These are phyloP conservation scores for Pseudogymnoascus sp. DNA, from an alignment of 2,329 filamentous ascomycete genomes.

Conservation along the genomic window DNA sequence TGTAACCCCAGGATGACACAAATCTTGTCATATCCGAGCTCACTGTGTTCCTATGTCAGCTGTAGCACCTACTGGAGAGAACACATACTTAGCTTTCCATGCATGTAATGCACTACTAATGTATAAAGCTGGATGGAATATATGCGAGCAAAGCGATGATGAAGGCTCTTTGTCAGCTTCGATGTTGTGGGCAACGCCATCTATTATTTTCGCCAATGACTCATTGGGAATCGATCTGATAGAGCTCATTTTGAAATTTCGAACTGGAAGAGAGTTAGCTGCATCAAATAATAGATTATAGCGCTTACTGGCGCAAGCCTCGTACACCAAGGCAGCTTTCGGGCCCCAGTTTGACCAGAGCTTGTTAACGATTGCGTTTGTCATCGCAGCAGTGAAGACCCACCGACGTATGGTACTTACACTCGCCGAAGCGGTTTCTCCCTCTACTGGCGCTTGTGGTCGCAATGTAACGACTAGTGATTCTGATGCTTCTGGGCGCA, in stretches of 20 bases:
- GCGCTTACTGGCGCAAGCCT: neutral
- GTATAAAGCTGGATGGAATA: neutral
- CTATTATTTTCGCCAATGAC: neutral
- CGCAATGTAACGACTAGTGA: too few relatives aligned
- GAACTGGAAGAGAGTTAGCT: neutral
- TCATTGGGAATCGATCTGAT: neutral
- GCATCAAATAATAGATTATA: neutral
- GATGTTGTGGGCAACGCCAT: neutral
- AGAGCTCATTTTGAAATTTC: neutral
- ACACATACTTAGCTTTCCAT: neutral
- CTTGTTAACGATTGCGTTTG: neutral
- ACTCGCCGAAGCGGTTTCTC: too few relatives aligned
- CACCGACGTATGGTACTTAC: neutral
- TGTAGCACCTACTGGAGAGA: too few relatives aligned
- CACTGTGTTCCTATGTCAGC: too few relatives aligned
- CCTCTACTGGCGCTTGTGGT: too few relatives aligned
- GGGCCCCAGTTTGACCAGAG: neutral
- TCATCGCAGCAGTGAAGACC: neutral
- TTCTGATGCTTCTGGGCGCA: too few relatives aligned
- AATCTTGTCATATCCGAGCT: too few relatives aligned
- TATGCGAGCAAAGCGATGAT: neutral
- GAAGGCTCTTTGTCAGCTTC: neutral
- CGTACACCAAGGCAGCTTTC: neutral
- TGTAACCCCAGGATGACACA: too few relatives aligned
- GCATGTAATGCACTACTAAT: neutral